phyloP scores from a whole-genome alignment of 2,329 filamentous ascomycete species.

The Chaetothyriales sp. region DNA sequence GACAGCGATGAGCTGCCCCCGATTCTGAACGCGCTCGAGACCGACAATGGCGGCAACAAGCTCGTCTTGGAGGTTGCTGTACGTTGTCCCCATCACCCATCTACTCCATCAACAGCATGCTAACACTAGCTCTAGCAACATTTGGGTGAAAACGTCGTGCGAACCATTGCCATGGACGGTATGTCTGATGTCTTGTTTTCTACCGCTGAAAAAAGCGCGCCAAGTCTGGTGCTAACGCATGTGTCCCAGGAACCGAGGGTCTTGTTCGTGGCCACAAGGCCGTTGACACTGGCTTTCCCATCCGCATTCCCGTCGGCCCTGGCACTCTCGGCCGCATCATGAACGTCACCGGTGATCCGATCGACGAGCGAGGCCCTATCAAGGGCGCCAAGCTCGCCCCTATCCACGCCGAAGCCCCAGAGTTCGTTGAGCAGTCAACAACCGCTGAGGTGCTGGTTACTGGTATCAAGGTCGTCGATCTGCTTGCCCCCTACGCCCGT shows the following conservation, averaged over 20 bases:
- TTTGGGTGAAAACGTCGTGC: constrained; percentile 96
- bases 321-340: constrained; percentile 96
- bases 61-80: constrained; percentile 92
- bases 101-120: constrained; percentile 7
- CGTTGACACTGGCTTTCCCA: constrained; percentile 80
- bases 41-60: constrained; percentile 81
- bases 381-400: constrained; percentile 75
- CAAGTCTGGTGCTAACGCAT: neutral
- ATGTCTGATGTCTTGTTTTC: constrained; percentile 20
- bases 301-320: constrained; percentile 88
- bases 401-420: constrained; percentile 87
- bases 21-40: constrained; percentile 94
- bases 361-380: constrained; percentile 97
- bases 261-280: constrained; percentile 81
- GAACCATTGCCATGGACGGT: constrained; percentile 99
- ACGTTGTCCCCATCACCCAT: constrained; percentile 29
- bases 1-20: constrained; percentile 80
- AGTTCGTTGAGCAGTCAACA: constrained; percentile 91
- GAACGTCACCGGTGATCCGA: constrained; percentile 99
- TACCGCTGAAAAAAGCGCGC: neutral
- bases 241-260: constrained; percentile 78
- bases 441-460: constrained; percentile 92
- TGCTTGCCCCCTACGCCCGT: constrained; percentile 97
- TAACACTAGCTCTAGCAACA: constrained; percentile 57
- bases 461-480: constrained; percentile 99